Percentiles rank a stretch among this genome's conserved stretches.
Evolutionary conservation across 1,139 yeast genomes (phyloP).

Genomic region (Candida sojae): DNA sequence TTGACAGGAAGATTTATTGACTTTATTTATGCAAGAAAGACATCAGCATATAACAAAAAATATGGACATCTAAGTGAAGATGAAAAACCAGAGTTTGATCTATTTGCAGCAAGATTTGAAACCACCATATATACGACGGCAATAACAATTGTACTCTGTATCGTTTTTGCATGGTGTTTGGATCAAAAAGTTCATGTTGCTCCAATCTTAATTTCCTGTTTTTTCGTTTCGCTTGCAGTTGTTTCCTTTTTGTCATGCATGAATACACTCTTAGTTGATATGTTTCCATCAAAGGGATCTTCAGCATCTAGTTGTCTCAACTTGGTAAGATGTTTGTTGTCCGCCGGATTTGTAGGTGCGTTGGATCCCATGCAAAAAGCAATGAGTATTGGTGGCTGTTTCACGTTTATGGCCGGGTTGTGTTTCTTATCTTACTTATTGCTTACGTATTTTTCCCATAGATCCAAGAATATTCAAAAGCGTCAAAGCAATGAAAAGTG

Average conservation of each 20-base stretch:
- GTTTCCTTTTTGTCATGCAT: constrained; percentile 25
- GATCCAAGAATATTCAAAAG: background rate
- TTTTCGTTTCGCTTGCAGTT: constrained; percentile 42
- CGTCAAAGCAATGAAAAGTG: background rate
- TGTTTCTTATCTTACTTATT: constrained; percentile 20
- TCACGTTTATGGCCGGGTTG: constrained; percentile 35
- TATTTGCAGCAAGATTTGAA: constrained; percentile 29
- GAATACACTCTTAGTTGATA: constrained; percentile 31
- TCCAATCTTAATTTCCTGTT: constrained; percentile 57
- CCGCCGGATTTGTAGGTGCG: constrained; percentile 37
- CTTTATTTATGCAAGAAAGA: constrained; percentile 23
- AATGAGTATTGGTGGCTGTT: constrained; percentile 39
- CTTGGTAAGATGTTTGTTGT: constrained; percentile 31
- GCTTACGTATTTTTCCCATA: background rate
- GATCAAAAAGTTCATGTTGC: constrained; percentile 49
- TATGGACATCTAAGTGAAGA: constrained; percentile 30
- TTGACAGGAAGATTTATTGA: constrained; percentile 50
- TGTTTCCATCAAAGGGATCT: constrained; percentile 31
- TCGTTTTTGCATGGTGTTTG: constrained; percentile 74
- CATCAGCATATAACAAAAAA: constrained; percentile 41
- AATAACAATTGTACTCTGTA: constrained; percentile 36
- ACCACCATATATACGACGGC: constrained; percentile 26
- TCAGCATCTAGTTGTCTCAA: constrained; percentile 34
- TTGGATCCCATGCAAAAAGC: constrained; percentile 28
- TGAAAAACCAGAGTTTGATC: constrained; percentile 19